phyloP scores from a whole-genome alignment of 176 grass and related monocot species.

The Musa beccarii region DNA sequence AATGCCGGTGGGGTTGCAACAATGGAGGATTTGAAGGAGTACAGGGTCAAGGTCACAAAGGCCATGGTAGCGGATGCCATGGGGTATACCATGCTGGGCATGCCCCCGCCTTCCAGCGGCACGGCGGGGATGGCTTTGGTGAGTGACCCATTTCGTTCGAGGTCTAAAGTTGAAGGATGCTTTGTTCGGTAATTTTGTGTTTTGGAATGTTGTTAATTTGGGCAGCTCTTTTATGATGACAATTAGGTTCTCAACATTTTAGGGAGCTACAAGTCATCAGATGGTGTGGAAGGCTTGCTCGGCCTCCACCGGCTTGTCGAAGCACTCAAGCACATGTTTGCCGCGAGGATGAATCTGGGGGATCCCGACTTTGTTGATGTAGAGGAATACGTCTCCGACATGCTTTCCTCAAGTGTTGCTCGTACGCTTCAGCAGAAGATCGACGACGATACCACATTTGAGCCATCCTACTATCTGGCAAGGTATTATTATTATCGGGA shows the following conservation, averaged over 20 bases:
- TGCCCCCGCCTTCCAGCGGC: conserved; percentile 87
- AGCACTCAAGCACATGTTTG: conserved; percentile 75
- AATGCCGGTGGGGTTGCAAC: conserved; percentile 53
- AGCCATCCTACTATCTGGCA: conserved; percentile 54
- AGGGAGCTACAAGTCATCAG: conserved; percentile 48
- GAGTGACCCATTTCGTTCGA: not conserved
- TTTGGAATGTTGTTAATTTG: no score
- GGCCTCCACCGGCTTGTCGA: conserved; percentile 71
- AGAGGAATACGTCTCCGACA: conserved; percentile 33
- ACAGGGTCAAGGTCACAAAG: conserved; percentile 33
- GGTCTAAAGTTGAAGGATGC: not conserved
- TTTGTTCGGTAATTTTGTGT: not conserved
- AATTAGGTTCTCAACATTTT: conserved; percentile 57
- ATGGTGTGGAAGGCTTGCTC: conserved; percentile 44
- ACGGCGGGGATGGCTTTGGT: conserved; percentile 63
- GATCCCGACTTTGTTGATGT: conserved; percentile 68
- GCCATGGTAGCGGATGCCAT: conserved; percentile 47
- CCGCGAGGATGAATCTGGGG: conserved; percentile 57
- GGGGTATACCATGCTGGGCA: conserved; percentile 72
- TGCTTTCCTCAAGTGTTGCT: conserved; percentile 58
- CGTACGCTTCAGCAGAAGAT: conserved; percentile 38
- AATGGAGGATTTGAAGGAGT: conserved; percentile 39
- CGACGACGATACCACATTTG: conserved; percentile 70
- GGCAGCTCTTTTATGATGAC: not conserved
- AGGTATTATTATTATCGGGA: conserved; percentile 24